A percentile compares a stretch with the other conserved stretches of the same genome.
Conservation (phyloP, 176 grass and related monocot genomes). For the Cenchrus fungigraminus region DNA sequence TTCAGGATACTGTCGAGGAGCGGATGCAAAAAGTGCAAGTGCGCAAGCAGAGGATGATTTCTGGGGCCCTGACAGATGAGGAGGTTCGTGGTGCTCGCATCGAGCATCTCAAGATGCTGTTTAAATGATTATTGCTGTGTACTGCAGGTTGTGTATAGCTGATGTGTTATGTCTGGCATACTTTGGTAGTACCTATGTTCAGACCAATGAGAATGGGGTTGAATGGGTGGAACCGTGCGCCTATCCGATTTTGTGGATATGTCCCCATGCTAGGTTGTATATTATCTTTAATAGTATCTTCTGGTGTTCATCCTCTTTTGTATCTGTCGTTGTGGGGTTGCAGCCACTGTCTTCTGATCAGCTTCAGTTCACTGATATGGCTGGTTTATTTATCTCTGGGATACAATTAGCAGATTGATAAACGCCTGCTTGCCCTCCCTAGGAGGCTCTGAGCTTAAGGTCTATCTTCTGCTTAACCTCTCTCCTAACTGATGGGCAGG, state of each 20-base stretch:
- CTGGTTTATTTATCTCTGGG: no score
- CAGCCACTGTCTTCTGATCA: background rate
- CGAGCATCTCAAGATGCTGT: slow-evolving; percentile 89
- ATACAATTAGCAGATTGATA: no score
- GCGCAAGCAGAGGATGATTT: slow-evolving; percentile 90
- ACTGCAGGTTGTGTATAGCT: slow-evolving; percentile 25
- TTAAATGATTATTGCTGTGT: slow-evolving; percentile 45
- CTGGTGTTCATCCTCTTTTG: background rate
- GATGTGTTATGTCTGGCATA: background rate
- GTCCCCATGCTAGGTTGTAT: slow-evolving; percentile 21
- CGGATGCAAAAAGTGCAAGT: slow-evolving; percentile 85
- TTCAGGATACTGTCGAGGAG: slow-evolving; percentile 88
- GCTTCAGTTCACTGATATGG: background rate
- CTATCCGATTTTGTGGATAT: slow-evolving; percentile 56
- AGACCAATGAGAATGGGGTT: slow-evolving; percentile 30
- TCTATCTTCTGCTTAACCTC: no score
- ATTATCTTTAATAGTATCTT: slow-evolving; percentile 16
- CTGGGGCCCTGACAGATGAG: slow-evolving; percentile 72
- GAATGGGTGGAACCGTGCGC: slow-evolving; percentile 38
- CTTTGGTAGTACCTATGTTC: slow-evolving; percentile 36
- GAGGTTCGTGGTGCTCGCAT: slow-evolving; percentile 83
- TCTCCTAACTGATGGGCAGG: no score
- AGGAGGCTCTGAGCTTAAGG: no score
- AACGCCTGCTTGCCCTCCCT: no score
- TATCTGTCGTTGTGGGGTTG: background rate